These are phyloP conservation scores for Paraphaeosphaeria sporulosa DNA, from an alignment of 2,329 filamentous ascomycete genomes.

Conservation along the genomic window DNA sequence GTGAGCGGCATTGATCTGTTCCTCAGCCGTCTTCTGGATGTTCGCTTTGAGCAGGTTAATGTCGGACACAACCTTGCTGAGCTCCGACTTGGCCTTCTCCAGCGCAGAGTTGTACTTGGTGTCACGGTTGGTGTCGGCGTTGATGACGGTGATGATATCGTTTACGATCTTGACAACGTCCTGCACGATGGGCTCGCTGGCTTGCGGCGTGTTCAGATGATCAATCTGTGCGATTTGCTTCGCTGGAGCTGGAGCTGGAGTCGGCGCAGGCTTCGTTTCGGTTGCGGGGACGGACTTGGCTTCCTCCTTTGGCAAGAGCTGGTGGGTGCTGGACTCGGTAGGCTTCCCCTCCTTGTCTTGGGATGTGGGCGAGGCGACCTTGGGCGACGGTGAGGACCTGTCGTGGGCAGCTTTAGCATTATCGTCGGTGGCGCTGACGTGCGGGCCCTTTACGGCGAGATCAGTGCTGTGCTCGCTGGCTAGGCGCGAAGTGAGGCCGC, in stretches of 20 bases:
- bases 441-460: slow-evolving; percentile 58
- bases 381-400: slow-evolving; percentile 26
- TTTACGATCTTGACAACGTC: slow-evolving; percentile 95
- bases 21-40: slow-evolving; percentile 74
- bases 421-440: slow-evolving; percentile 66
- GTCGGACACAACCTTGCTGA: slow-evolving; percentile 78
- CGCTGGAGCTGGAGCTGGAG: slow-evolving; percentile 23
- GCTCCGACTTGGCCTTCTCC: slow-evolving; percentile 82
- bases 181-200: slow-evolving; percentile 86
- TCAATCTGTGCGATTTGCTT: slow-evolving; percentile 69
- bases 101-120: slow-evolving; percentile 81
- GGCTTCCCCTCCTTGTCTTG: slow-evolving; percentile 42
- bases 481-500: slow-evolving; percentile 82
- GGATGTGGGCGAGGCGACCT: slow-evolving; percentile 37
- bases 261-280: slow-evolving; percentile 21
- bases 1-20: slow-evolving; percentile 74
- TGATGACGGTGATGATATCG: slow-evolving; percentile 91
- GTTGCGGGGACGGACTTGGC: slow-evolving; percentile 33
- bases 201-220: slow-evolving; percentile 75
- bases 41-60: slow-evolving; percentile 77
- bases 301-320: slow-evolving; percentile 28
- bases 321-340: slow-evolving; percentile 28
- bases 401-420: slow-evolving; percentile 49
- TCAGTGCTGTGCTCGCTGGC: slow-evolving; percentile 64
- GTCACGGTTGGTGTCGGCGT: slow-evolving; percentile 77